Percentiles rank a stretch among this genome's conserved stretches.
These are phyloP conservation scores for Kodamaea neixiangensis DNA, from an alignment of 805 yeast species.

Conservation along the genomic window DNA sequence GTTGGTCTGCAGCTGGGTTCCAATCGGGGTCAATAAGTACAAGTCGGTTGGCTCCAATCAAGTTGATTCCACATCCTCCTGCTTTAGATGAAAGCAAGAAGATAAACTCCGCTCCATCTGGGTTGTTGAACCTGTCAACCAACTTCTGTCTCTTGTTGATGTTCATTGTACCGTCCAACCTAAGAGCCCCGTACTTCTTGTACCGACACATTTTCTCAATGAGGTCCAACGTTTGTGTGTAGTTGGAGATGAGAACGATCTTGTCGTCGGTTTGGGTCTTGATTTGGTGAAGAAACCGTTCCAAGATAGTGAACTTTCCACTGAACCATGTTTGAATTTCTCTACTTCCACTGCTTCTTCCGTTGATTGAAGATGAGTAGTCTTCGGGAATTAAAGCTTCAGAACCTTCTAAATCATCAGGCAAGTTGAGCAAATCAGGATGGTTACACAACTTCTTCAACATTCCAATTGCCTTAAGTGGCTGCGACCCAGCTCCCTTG, in stretches of 20 bases:
- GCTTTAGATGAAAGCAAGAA: constrained; percentile 92
- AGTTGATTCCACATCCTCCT: constrained; percentile 97
- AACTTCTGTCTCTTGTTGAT: constrained; percentile 90
- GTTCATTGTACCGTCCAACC: constrained; percentile 91
- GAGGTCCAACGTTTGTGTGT: constrained; percentile 90
- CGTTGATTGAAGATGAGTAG: constrained; percentile 53
- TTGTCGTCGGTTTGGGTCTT: constrained; percentile 85
- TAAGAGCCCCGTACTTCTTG: constrained; percentile 69
- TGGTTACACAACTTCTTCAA: constrained; percentile 92
- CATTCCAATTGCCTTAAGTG: constrained; percentile 85
- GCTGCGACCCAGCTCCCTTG: constrained; percentile 74
- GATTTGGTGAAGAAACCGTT: constrained; percentile 79
- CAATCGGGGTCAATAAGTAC: constrained; percentile 90
- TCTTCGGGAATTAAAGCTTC: constrained; percentile 72
- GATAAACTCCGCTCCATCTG: constrained; percentile 83
- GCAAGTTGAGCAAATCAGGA: constrained; percentile 79
- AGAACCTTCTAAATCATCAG: constrained; percentile 75
- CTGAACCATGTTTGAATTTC: constrained; percentile 80
- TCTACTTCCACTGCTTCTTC: constrained; percentile 54
- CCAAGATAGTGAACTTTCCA: constrained; percentile 83
- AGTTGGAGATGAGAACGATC: constrained; percentile 91
- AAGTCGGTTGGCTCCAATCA: constrained; percentile 93
- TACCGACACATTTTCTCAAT: constrained; percentile 83
- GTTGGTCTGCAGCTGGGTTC: constrained; percentile 99
- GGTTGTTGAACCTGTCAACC: constrained; percentile 90